Base-by-base conservation (phyloP, 371 early-diverging fungal species). In the Rhizopus arrhizus region DNA sequence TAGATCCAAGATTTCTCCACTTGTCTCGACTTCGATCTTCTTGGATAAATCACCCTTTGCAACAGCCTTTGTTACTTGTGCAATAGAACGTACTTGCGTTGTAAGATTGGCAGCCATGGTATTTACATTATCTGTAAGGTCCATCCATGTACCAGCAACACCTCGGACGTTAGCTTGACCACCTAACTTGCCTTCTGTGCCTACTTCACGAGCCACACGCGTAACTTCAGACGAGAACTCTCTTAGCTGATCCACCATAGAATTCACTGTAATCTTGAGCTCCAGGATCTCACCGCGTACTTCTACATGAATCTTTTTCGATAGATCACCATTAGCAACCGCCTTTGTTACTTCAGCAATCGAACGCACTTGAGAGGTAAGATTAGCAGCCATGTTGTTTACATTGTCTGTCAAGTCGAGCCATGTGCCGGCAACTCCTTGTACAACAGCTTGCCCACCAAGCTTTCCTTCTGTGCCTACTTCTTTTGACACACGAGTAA, bases 361-460 rank as follows among this genome's bases (percentile, higher is more conserved):
- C 7, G 73, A 70, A 9, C 84, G 68, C 8, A 85, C 83, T 58
- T 85, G 85, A 16, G 66, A 66, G 8, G 85, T 85, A 6, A 85
- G 55, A 42, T 85, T 85, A 55, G 72, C 56, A 5, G 85, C 85
- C 85, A 85, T 85, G 31, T 69, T 75, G 45, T 85, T 85, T 40
- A 85, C 81, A 50, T 79, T 84, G 47, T 78, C 75, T 5, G 87
- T 86, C 15, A 86, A 69, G 16, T 81, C 82, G 38, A 78, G 74
- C 86, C 86, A 86, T 0, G 80, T 83, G 5, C 86, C 86, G 40
- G 67, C 81, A 5, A 83, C 82, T 29, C 70, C 78, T 45, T 80
- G 61, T 0, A 84, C 84, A 0, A 76, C 66, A 3, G 87, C 80
- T 62, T 80, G 80, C 32, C 80, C 85, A n/a, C 84, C 86, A 0